Conservation (phyloP, 1,139 yeast genomes). For the Suhomyces guaymorum region DNA sequence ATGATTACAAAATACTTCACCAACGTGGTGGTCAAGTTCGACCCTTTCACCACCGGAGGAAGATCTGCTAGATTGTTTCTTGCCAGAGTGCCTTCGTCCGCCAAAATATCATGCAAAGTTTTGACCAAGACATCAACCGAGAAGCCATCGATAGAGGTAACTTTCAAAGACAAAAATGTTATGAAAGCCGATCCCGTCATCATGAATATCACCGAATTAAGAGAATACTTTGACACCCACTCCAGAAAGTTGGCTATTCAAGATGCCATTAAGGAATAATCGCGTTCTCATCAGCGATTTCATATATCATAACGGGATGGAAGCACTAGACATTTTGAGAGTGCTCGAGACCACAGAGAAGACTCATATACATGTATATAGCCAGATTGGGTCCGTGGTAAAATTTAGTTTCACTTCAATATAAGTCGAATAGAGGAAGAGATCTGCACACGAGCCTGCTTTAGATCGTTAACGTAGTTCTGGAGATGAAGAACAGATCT, state of each 20-base stretch:
- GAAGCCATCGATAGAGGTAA: constrained; percentile 65
- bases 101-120: constrained; percentile 59
- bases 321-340: neutral
- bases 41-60: constrained; percentile 75
- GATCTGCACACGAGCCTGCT: no score
- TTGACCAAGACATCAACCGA: constrained; percentile 46
- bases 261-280: constrained; percentile 51
- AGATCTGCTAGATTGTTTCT: constrained; percentile 80
- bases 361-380: no score
- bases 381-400: no score
- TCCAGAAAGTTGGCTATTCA: constrained; percentile 68
- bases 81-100: constrained; percentile 73
- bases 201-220: constrained; percentile 54
- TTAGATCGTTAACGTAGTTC: no score
- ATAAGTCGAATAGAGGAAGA: no score
- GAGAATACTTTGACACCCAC: constrained; percentile 62
- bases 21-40: constrained; percentile 73
- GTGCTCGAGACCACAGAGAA: neutral
- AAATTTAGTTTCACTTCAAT: no score
- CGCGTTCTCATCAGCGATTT: neutral
- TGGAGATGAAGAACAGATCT: no score
- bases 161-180: constrained; percentile 77
- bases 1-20: constrained; percentile 89
- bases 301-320: neutral
- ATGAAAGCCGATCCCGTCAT: constrained; percentile 67